Percentiles rank a stretch among this genome's conserved stretches.
These are phyloP conservation scores for Colletotrichum eremochloae DNA, from an alignment of 2,329 filamentous ascomycete genomes.

Conservation along the genomic window DNA sequence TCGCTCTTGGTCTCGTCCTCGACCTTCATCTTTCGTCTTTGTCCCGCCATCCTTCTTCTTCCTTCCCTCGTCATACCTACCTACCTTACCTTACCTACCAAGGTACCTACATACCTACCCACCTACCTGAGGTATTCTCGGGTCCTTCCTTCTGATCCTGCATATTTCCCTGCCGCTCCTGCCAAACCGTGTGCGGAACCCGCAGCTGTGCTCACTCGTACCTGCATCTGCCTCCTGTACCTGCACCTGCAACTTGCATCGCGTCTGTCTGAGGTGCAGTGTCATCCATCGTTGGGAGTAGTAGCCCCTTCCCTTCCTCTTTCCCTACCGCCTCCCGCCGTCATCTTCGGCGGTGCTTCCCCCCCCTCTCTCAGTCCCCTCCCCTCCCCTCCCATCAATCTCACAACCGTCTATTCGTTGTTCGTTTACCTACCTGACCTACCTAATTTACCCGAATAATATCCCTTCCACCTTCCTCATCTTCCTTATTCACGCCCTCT, in stretches of 20 bases:
- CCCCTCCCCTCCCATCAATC: conserved; percentile 11
- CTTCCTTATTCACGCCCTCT: conserved; percentile 10
- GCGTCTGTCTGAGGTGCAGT: conserved; percentile 2
- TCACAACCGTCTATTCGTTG: neutral
- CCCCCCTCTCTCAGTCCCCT: neutral
- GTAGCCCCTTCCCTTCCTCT: conserved; percentile 11
- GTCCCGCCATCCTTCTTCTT: neutral
- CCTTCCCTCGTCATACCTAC: neutral
- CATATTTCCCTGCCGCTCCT: neutral
- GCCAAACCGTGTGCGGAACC: neutral
- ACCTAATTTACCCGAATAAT: conserved; percentile 22
- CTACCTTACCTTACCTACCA: neutral
- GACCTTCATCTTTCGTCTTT: neutral
- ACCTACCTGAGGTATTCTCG: neutral
- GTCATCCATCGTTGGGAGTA: neutral
- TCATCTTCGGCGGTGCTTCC: neutral
- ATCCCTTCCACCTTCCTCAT: neutral
- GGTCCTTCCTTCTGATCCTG: neutral
- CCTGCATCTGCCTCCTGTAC: conserved; percentile 5
- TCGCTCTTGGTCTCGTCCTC: neutral
- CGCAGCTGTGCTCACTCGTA: neutral
- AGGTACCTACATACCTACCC: neutral
- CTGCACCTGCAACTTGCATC: conserved; percentile 31
- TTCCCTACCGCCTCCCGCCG: neutral
- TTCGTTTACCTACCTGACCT: conserved; percentile 21